Conservation (phyloP, 306 rosid species). For the Ormosia semicastrata region DNA sequence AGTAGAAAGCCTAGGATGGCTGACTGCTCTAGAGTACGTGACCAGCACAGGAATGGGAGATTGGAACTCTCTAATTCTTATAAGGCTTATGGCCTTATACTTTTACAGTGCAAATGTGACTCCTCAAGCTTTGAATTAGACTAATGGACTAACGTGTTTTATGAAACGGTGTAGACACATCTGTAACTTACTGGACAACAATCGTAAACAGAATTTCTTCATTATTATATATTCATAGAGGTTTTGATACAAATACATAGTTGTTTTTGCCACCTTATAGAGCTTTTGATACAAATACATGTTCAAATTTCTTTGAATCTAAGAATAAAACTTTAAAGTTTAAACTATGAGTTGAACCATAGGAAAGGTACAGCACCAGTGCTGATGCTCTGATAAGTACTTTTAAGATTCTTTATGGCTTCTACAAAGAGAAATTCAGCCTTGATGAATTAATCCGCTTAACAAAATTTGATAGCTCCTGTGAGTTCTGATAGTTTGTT, state of each 20-base stretch:
- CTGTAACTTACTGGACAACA: background rate
- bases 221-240: background rate
- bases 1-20: constrained; percentile 24
- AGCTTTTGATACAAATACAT: background rate
- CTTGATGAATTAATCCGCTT: background rate
- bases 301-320: background rate
- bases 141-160: background rate
- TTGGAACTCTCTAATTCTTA: background rate
- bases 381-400: background rate
- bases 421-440: background rate
- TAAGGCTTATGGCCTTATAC: background rate
- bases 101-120: background rate
- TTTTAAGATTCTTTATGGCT: background rate
- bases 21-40: background rate
- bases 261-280: background rate
- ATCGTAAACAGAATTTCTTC: background rate
- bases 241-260: background rate
- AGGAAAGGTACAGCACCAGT: background rate
- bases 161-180: background rate
- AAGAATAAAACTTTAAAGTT: background rate
- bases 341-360: background rate
- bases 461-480: background rate
- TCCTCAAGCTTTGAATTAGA: background rate
- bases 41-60: background rate
- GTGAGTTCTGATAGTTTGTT: background rate